Evolutionary conservation across 257 asterid species (phyloP).

Genomic region (Galeopsis tetrahit): DNA sequence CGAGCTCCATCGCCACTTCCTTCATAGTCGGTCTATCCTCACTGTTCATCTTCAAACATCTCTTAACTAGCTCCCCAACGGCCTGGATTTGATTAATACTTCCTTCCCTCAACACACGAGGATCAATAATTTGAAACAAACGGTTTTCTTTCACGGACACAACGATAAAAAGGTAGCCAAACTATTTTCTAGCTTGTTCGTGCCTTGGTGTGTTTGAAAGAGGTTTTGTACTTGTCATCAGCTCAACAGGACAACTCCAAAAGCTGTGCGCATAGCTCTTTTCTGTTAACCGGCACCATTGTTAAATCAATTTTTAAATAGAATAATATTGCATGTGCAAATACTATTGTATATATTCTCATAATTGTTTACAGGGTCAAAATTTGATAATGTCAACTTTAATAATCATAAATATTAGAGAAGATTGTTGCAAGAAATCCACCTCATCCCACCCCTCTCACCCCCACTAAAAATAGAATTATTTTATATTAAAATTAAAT

Average conservation of each 20-base stretch:
- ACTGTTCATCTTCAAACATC: constrained; percentile 38
- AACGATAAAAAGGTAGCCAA: constrained; percentile 30
- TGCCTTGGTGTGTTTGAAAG: constrained; percentile 20
- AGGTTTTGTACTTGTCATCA: constrained; percentile 57
- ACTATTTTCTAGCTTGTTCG: constrained; percentile 39
- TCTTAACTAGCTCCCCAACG: constrained; percentile 40
- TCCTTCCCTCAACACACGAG: constrained; percentile 43
- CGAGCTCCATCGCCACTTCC: constrained; percentile 67
- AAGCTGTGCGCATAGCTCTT: constrained; percentile 71
- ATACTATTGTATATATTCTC: no score
- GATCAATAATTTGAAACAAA: constrained; percentile 42
- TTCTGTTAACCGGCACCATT: constrained; percentile 40
- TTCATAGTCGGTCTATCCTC: constrained; percentile 65
- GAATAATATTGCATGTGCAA: no score
- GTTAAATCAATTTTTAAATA: no score
- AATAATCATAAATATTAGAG: no score
- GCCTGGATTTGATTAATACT: constrained; percentile 39
- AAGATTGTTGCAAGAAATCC: no score
- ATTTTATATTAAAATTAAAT: no score
- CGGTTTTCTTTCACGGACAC: constrained; percentile 37
- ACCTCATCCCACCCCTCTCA: no score
- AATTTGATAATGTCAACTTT: no score
- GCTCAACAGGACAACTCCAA: constrained; percentile 58
- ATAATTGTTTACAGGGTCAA: no score
- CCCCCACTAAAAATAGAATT: no score